phyloP scores from a whole-genome alignment of 495 filamentous ascomycete species.

The Xylaria venustula region DNA sequence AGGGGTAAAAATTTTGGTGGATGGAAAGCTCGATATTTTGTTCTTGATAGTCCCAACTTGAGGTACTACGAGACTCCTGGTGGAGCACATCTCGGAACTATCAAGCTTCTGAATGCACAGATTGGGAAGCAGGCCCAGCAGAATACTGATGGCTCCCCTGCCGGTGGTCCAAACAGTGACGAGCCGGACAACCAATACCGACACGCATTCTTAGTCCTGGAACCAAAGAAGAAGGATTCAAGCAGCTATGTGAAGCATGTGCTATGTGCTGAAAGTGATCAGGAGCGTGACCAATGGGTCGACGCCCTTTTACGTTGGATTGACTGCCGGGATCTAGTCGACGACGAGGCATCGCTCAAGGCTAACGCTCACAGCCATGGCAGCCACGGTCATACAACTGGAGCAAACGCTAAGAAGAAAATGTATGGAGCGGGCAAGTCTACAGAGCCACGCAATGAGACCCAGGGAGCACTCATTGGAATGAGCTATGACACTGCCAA shows the following conservation, averaged over 20 bases:
- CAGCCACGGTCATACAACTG: conserved; percentile 33
- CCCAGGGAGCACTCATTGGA: conserved; percentile 62
- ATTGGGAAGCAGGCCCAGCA: conserved; percentile 86
- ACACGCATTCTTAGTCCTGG: conserved; percentile 91
- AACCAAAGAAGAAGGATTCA: conserved; percentile 96
- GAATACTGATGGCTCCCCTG: conserved; percentile 58
- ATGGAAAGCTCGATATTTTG: conserved; percentile 97
- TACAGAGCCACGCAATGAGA: conserved; percentile 33
- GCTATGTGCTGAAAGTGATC: conserved; percentile 90
- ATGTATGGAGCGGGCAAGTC: conserved; percentile 28
- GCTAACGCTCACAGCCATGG: conserved; percentile 23
- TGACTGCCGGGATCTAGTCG: conserved; percentile 65
- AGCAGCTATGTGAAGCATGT: conserved; percentile 89
- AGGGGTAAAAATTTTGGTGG: conserved; percentile 97
- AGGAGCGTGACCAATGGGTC: conserved; percentile 92
- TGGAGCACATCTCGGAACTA: conserved; percentile 85
- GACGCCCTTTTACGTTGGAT: conserved; percentile 86
- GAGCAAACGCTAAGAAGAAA: conserved; percentile 55
- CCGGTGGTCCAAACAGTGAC: conserved; percentile 61
- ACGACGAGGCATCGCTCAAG: conserved; percentile 42
- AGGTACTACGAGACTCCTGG: conserved; percentile 90
- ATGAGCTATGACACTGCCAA: conserved; percentile 83
- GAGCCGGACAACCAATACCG: conserved; percentile 88
- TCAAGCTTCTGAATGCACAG: conserved; percentile 86
- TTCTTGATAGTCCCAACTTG: conserved; percentile 83